phyloP scores from a whole-genome alignment of 176 grass and related monocot species.

The Cenchrus purpureus region DNA sequence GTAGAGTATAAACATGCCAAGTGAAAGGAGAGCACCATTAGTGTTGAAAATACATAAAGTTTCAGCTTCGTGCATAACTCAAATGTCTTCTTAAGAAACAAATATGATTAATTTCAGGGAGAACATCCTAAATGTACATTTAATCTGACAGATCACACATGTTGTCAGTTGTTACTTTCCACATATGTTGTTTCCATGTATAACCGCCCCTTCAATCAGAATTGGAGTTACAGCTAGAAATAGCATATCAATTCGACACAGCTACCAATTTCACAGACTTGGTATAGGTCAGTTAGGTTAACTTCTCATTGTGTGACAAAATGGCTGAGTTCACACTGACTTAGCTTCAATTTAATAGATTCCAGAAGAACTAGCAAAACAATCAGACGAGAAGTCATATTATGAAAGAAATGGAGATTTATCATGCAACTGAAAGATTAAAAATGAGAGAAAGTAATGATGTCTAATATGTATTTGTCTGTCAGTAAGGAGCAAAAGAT shows the following conservation, averaged over 20 bases:
- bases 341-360: not conserved
- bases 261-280: not conserved
- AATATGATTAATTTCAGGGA: not conserved
- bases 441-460: not conserved
- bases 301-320: not conserved
- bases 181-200: not conserved
- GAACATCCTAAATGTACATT: not conserved
- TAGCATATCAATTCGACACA: not conserved
- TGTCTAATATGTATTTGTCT: not conserved
- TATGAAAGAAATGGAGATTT: slow-evolving; percentile 23
- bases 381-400: not conserved
- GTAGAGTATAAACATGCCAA: not conserved
- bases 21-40: not conserved
- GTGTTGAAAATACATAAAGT: not conserved
- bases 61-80: not conserved
- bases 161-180: not conserved
- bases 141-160: not conserved
- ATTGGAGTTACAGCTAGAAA: not conserved
- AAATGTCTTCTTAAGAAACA: slow-evolving; percentile 21
- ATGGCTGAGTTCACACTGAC: not conserved
- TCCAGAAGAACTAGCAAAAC: not conserved
- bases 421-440: not conserved
- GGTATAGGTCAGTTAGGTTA: not conserved
- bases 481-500: too few relatives aligned
- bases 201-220: not conserved